Base-by-base conservation (phyloP, 2,329 filamentous ascomycete species). In the Colletotrichum abscissum region DNA sequence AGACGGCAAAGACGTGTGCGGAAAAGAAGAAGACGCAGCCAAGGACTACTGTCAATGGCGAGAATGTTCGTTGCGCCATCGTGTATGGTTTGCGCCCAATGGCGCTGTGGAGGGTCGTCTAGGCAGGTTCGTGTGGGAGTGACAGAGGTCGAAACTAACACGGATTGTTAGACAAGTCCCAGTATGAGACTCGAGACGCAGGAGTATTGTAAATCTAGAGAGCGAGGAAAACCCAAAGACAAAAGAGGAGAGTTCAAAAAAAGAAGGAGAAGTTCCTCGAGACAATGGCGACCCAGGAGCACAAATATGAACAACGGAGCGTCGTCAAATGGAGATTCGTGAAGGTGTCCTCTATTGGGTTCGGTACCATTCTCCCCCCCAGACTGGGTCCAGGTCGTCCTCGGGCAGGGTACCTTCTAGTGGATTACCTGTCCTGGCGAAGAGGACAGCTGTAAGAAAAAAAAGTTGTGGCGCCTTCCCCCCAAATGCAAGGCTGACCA, bases 1-100 rank as follows among this genome's bases (percentile, higher is more conserved):
- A 86, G 63, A 85, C 84, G 30, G 89, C 89, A 55, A 88, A 84
- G 55, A 87, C 88, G 76, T 89, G 83, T 58, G 84, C 79, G 33
- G 84, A 83, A 74, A 87, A 86, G 67, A 87, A 76, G 71, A 87
- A 82, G 63, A 85, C 75, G 74, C 82, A 75, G 76, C 82, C 82
- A 63, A 85, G 79, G 77, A 84, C 80, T 76, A 82, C 78, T 76
- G 78, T 80, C 77, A 85, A 76, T 54, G 82, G 81, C 69, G 83
- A 83, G 24, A 78, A 76, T 75, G 78, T 76, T 75, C 77, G 74
- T 58, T 78, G 76, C 74, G 81, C 79, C 83, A 85, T 85, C 35
- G 42, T 68, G 67, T 62, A 55, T 73, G 63, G 58, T 60, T 76
- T 74, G 68, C 19, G 79, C 72, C 69, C 72, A 68, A 72, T 59